phyloP scores from a whole-genome alignment of 176 grass and related monocot genomes.

The Carex pumila region DNA sequence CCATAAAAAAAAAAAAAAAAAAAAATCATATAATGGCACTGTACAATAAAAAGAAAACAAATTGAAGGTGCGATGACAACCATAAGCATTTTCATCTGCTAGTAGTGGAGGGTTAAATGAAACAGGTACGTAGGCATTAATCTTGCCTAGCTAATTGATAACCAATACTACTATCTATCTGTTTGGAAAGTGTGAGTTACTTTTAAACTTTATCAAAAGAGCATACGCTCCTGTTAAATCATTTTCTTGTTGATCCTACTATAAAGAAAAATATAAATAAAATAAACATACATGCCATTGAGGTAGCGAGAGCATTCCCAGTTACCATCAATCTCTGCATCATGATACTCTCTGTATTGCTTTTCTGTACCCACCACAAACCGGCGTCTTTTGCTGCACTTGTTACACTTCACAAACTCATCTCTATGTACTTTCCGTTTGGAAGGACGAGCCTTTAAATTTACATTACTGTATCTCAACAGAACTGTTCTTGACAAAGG shows the following conservation, averaged over 20 bases:
- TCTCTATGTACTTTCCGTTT: slow-evolving; percentile 23
- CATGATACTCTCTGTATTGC: slow-evolving; percentile 29
- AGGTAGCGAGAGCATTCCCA: slow-evolving; percentile 29
- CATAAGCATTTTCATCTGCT: neutral
- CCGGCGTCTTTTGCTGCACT: slow-evolving; percentile 29
- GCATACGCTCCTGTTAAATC: neutral
- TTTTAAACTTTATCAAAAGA: neutral
- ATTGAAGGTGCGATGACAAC: neutral
- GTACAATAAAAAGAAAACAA: neutral
- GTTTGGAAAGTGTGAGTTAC: neutral
- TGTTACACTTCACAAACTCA: slow-evolving; percentile 28
- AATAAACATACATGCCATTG: slow-evolving; percentile 18
- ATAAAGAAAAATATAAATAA: neutral
- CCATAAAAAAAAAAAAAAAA: no score
- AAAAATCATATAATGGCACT: neutral
- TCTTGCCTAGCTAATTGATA: neutral
- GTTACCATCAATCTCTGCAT: slow-evolving; percentile 1
- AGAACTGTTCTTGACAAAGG: slow-evolving; percentile 25
- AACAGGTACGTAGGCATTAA: neutral
- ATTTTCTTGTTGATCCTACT: neutral
- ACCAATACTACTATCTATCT: neutral
- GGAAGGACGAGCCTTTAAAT: neutral
- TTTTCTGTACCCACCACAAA: slow-evolving; percentile 20
- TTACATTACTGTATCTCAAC: slow-evolving; percentile 20
- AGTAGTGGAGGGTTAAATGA: neutral